Conservation (phyloP, 2,329 filamentous ascomycete species). For the Pseudogymnoascus sp. region DNA sequence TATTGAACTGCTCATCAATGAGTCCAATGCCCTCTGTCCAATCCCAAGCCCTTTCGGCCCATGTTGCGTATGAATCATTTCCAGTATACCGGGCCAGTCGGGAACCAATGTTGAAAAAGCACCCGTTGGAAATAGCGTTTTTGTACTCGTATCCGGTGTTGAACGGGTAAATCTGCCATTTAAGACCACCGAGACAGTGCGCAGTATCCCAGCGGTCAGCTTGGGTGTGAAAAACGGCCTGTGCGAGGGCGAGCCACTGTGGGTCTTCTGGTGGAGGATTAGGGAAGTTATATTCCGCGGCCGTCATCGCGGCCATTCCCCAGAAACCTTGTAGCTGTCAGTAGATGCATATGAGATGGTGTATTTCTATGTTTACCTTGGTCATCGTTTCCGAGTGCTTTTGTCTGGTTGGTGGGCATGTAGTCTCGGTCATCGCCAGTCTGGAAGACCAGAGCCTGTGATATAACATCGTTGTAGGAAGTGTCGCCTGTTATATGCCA, state of each 20-base stretch:
- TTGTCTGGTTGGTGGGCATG: constrained; percentile 42
- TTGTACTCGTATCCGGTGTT: constrained; percentile 58
- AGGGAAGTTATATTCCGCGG: constrained; percentile 68
- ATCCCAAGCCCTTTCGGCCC: constrained; percentile 63
- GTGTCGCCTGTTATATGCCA: constrained; percentile 53
- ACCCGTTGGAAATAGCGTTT: constrained; percentile 60
- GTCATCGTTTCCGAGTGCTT: constrained; percentile 30
- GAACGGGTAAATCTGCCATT: constrained; percentile 79
- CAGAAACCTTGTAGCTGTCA: constrained; percentile 52
- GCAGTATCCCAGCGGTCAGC: constrained; percentile 58
- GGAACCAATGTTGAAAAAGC: constrained; percentile 61
- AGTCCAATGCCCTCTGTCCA: constrained; percentile 52
- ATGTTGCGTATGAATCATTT: constrained; percentile 69
- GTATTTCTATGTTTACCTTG: constrained; percentile 18
- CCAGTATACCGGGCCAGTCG: constrained; percentile 70
- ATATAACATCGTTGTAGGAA: constrained; percentile 46
- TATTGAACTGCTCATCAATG: constrained; percentile 46
- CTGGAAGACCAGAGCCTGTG: constrained; percentile 50
- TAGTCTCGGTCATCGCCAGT: constrained; percentile 47
- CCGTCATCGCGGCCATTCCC: constrained; percentile 73
- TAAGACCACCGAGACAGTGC: constrained; percentile 64
- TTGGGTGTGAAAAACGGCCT: constrained; percentile 75
- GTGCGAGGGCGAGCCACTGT: constrained; percentile 69
- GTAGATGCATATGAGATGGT: background rate
- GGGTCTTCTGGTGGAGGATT: constrained; percentile 54